phyloP scores from a whole-genome alignment of 768 basidiomycete genomes.

The Saitozyma sp. region DNA sequence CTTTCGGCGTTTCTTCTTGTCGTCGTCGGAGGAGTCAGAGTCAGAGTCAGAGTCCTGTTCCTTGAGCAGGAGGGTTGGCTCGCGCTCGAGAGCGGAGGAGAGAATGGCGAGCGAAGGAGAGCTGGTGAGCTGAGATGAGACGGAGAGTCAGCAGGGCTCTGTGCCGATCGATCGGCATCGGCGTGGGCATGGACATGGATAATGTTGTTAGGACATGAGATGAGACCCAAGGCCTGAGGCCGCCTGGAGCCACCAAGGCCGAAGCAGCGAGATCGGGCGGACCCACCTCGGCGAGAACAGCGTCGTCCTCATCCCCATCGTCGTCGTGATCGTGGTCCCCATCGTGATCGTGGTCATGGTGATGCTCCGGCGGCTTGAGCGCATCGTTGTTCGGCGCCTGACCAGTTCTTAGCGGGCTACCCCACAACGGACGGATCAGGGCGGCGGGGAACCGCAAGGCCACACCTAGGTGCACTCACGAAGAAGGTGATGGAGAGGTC shows the following conservation, averaged over 20 bases:
- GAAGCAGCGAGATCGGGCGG: too few relatives aligned
- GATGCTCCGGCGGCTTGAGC: slow-evolving; percentile 43
- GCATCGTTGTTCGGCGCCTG: slow-evolving; percentile 49
- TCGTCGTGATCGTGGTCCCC: slow-evolving; percentile 30
- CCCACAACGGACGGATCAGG: neutral
- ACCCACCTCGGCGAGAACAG: slow-evolving; percentile 15
- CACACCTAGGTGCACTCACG: slow-evolving; percentile 25
- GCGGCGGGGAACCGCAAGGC: neutral
- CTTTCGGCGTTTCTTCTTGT: slow-evolving; percentile 55
- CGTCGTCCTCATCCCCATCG: slow-evolving; percentile 16
- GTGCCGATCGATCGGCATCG: neutral
- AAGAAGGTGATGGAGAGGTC: slow-evolving; percentile 50
- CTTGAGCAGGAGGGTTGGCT: slow-evolving; percentile 24
- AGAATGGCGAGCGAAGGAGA: slow-evolving; percentile 38
- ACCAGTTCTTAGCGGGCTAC: neutral
- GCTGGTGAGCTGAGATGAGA: slow-evolving; percentile 18
- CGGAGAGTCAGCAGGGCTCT: neutral
- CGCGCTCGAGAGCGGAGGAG: slow-evolving; percentile 24
- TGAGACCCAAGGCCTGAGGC: neutral
- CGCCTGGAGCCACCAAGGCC: neutral
- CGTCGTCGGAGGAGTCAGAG: slow-evolving; percentile 27
- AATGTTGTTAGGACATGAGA: too few relatives aligned
- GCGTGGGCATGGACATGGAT: neutral
- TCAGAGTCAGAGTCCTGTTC: slow-evolving; percentile 14
- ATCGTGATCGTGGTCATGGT: slow-evolving; percentile 36